phyloP scores from a whole-genome alignment of 192 early-diverging fungal species.

The Coemansia sp. region DNA sequence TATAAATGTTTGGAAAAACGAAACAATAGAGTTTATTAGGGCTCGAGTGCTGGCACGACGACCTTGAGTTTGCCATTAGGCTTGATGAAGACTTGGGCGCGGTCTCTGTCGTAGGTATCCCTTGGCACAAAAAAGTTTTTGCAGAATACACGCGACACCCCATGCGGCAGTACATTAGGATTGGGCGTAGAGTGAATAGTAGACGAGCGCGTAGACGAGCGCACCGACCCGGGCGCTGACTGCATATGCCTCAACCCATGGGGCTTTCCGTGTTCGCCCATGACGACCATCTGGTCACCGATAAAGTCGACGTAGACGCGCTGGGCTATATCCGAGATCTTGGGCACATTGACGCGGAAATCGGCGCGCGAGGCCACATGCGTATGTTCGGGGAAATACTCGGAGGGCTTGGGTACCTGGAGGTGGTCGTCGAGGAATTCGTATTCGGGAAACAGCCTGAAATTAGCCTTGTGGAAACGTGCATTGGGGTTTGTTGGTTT shows the following conservation, averaged over 20 bases:
- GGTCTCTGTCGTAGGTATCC: slow-evolving; percentile 50
- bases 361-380: slow-evolving; percentile 28
- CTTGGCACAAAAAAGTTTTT: slow-evolving; percentile 54
- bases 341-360: slow-evolving; percentile 38
- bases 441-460: slow-evolving; percentile 51
- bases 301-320: slow-evolving; percentile 53
- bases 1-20: too few relatives aligned
- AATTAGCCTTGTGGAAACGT: slow-evolving; percentile 45
- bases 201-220: slow-evolving; percentile 37
- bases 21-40: background rate
- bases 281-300: slow-evolving; percentile 48
- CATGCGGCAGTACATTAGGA: slow-evolving; percentile 6
- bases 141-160: slow-evolving; percentile 37
- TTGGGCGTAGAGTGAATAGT: background rate
- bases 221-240: slow-evolving; percentile 9
- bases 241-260: background rate
- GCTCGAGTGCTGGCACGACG: slow-evolving; percentile 36
- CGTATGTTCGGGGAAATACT: slow-evolving; percentile 49
- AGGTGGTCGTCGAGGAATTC: slow-evolving; percentile 45
- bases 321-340: slow-evolving; percentile 25
- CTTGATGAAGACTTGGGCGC: slow-evolving; percentile 50
- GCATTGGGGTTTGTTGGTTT: slow-evolving; percentile 46
- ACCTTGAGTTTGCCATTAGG: slow-evolving; percentile 54
- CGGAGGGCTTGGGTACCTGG: slow-evolving; percentile 26
- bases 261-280: slow-evolving; percentile 36